Percentiles rank a stretch among this genome's conserved stretches.
These are phyloP conservation scores for Cercospora beticola DNA, from an alignment of 2,329 filamentous ascomycete genomes.

Conservation along the genomic window DNA sequence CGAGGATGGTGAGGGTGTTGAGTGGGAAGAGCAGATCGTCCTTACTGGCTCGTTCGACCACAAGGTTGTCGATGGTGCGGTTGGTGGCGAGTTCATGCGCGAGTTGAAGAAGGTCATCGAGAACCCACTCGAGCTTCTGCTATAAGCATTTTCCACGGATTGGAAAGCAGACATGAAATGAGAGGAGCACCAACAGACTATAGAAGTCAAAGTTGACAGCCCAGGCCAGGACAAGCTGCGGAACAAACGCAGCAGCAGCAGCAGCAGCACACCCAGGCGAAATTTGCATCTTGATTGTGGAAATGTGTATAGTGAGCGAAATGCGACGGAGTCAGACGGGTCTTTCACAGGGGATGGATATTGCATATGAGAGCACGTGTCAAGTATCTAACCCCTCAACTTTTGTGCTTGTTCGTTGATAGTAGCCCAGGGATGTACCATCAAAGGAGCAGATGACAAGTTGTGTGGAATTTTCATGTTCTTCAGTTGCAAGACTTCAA, in stretches of 20 bases:
- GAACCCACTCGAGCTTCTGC: constrained; percentile 91
- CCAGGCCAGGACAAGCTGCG: constrained; percentile 1
- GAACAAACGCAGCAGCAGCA: not conserved
- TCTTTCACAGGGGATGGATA: constrained; percentile 5
- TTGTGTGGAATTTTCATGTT: not conserved
- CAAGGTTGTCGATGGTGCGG: constrained; percentile 95
- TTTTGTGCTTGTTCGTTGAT: constrained; percentile 1
- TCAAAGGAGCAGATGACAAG: constrained; percentile 1
- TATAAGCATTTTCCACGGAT: constrained; percentile 54
- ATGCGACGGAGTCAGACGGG: constrained; percentile 10
- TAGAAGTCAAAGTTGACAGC: constrained; percentile 10
- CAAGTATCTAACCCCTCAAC: not conserved
- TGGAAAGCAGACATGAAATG: constrained; percentile 1
- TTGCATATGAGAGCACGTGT: not conserved
- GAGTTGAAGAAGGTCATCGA: constrained; percentile 97
- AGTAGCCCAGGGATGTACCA: constrained; percentile 3
- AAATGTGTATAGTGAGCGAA: constrained; percentile 27
- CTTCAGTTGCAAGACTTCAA: not conserved
- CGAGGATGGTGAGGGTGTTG: constrained; percentile 73
- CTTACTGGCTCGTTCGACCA: constrained; percentile 97
- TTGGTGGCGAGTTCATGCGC: constrained; percentile 93
- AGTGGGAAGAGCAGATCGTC: constrained; percentile 96
- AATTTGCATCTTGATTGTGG: constrained; percentile 18
- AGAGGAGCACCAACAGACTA: constrained; percentile 15
- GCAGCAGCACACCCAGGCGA: not conserved